Conservation (phyloP, 2,329 filamentous ascomycete genomes). For the Zymoseptoria brevis region DNA sequence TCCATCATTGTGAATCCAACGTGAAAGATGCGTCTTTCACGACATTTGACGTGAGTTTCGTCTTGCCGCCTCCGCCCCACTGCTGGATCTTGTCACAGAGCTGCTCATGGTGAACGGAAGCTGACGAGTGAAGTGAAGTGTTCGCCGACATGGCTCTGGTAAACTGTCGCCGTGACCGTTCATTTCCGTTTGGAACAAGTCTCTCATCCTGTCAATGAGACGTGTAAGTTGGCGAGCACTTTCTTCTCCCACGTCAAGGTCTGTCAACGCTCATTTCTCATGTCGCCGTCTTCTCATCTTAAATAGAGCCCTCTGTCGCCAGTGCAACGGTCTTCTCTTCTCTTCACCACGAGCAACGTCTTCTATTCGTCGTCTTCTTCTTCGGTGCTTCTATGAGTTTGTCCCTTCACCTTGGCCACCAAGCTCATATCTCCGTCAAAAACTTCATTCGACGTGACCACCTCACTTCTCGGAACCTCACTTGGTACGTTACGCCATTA, state of each 20-base stretch:
- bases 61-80: background rate
- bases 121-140: background rate
- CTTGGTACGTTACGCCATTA: constrained; percentile 2
- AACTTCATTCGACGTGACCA: constrained; percentile 16
- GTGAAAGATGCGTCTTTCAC: background rate
- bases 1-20: background rate
- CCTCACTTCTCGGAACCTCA: constrained; percentile 4
- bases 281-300: background rate
- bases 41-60: background rate
- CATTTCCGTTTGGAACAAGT: background rate
- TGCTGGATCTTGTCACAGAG: background rate
- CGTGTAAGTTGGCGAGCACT: background rate
- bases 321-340: background rate
- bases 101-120: background rate
- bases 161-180: background rate
- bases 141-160: background rate
- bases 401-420: constrained; percentile 20
- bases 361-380: background rate
- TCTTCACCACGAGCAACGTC: background rate
- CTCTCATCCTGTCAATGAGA: background rate
- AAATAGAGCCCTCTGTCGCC: background rate
- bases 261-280: background rate
- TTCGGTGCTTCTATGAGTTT: constrained; percentile 16
- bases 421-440: constrained; percentile 20
- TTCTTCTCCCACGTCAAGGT: background rate